Base-by-base conservation (phyloP, 805 yeast genomes). In the Starmerella asiatica region DNA sequence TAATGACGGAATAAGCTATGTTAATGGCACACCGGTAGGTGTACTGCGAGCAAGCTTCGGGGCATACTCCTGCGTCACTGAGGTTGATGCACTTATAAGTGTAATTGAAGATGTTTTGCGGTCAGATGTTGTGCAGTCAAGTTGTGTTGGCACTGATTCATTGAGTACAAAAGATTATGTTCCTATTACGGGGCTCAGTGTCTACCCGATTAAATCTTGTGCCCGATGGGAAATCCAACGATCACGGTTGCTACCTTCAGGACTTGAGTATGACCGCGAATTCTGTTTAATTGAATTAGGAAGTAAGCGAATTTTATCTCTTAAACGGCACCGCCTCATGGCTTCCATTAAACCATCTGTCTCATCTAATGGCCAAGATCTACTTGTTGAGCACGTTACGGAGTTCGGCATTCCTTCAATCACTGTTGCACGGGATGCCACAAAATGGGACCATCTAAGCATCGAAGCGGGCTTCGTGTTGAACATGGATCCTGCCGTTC, bases 161-260 rank as follows among this genome's bases (percentile, higher is more conserved):
- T n/a, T n/a, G n/a, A n/a, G n/a, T n/a, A n/a, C n/a, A n/a, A n/a
- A 21, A 17, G 27, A 15, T 7, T 7, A 4, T 5, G 34, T 21
- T 32, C 4, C n/a, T 11, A 20, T 65, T 14, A 40, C 47, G 20
- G 41, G 49, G 14, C 21, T 65, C 20, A 42, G 47, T 17, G 53
- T 64, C 1, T 67, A 59, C 47, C 71, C 71, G 2, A 61, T 67
- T 34, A 67, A 67, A 40, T 65, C 70, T 5, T 67, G 71, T 43
- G 57, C 52, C 3, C 67, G 61, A 1, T 56, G 48, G 32, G 32
- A 38, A 14, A 49, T 67, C 8, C 56, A 60, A 0, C 21, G 27
- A 3, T 45, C 42, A 8, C 16, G 29, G 0, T 50, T 65, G 1
- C 40, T 42, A 3, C 34, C 32, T 3, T 38, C 39, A 7, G 71